These are phyloP conservation scores for Fusarium napiforme DNA, from an alignment of 2,329 filamentous ascomycete genomes.

Conservation along the genomic window DNA sequence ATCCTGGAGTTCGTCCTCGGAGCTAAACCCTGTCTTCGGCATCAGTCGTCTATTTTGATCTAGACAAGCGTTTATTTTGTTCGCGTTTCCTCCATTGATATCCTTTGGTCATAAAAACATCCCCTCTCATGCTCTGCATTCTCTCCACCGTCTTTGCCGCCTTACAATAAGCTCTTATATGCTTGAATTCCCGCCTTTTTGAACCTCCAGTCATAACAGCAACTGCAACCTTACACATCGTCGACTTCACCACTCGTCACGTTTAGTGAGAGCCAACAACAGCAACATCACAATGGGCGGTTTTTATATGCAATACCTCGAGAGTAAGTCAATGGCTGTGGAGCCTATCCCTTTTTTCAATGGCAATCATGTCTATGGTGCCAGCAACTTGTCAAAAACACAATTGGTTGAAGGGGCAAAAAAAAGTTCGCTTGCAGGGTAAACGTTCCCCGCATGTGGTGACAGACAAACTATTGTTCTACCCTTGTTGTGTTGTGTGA, in stretches of 20 bases:
- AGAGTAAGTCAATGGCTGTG: constrained; percentile 69
- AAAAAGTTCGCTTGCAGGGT: constrained; percentile 11
- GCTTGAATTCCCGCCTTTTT: constrained; percentile 39
- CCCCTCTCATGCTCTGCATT: constrained; percentile 18
- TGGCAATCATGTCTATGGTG: constrained; percentile 30
- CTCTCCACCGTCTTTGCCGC: constrained; percentile 24
- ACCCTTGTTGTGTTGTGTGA: constrained; percentile 8
- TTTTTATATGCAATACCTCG: constrained; percentile 78
- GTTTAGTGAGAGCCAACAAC: constrained; percentile 40
- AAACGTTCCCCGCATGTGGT: constrained; percentile 29
- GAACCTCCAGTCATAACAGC: constrained; percentile 16
- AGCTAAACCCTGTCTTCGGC: constrained; percentile 31
- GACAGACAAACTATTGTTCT: constrained; percentile 13
- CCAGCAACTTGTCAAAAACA: constrained; percentile 33
- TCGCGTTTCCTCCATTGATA: constrained; percentile 25
- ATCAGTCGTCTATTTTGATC: constrained; percentile 34
- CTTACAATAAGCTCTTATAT: constrained; percentile 28
- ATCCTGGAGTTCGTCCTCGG: constrained; percentile 29
- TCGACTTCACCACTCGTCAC: constrained; percentile 20
- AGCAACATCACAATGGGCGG: constrained; percentile 64
- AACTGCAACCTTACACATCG: constrained; percentile 14
- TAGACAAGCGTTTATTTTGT: constrained; percentile 41
- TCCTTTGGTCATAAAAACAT: constrained; percentile 12
- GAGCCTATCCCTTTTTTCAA: constrained; percentile 11
- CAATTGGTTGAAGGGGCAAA: not conserved